phyloP scores from a whole-genome alignment of 1,284 basidiomycete species.

The Cryptococcus sp. region DNA sequence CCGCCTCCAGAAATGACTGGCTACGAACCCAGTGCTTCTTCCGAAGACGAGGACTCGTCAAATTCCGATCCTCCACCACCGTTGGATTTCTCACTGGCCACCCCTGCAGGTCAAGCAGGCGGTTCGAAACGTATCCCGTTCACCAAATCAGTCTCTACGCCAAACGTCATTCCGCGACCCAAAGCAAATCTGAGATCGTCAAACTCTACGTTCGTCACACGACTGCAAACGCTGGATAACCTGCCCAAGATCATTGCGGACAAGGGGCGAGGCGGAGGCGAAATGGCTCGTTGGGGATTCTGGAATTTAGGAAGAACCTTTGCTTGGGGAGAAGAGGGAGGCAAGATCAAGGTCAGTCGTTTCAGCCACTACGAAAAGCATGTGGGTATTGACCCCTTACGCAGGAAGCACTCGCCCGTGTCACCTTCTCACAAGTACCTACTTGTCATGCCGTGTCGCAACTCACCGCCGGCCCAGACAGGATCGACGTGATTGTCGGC shows the following conservation, averaged over 20 bases:
- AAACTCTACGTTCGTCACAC: conserved; percentile 83
- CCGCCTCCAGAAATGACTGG: conserved; percentile 17
- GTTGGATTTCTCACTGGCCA: conserved; percentile 7
- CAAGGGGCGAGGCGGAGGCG: conserved; percentile 71
- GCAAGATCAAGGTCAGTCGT: conserved; percentile 70
- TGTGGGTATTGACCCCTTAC: not conserved
- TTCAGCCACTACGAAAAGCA: conserved; percentile 2
- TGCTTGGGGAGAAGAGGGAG: conserved; percentile 77
- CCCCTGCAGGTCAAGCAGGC: conserved; percentile 18
- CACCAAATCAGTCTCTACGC: conserved; percentile 16
- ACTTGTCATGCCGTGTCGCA: conserved; percentile 87
- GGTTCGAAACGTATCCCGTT: conserved; percentile 30
- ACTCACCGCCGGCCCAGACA: conserved; percentile 63
- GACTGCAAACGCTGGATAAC: conserved; percentile 76
- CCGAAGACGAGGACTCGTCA: conserved; percentile 20
- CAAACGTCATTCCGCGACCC: conserved; percentile 60
- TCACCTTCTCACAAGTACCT: conserved; percentile 81
- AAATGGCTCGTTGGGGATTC: conserved; percentile 72
- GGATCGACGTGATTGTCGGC: conserved; percentile 87
- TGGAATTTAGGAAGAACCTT: conserved; percentile 79
- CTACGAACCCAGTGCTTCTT: conserved; percentile 32
- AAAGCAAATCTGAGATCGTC: conserved; percentile 86
- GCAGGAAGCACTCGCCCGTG: conserved; percentile 80
- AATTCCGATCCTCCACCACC: conserved; percentile 21
- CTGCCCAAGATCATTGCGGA: conserved; percentile 65